Evolutionary conservation across 2,329 filamentous ascomycete genomes (phyloP), one percentile per base, ranked within the genome.

Genomic region (Aspergillus tamarii): DNA sequence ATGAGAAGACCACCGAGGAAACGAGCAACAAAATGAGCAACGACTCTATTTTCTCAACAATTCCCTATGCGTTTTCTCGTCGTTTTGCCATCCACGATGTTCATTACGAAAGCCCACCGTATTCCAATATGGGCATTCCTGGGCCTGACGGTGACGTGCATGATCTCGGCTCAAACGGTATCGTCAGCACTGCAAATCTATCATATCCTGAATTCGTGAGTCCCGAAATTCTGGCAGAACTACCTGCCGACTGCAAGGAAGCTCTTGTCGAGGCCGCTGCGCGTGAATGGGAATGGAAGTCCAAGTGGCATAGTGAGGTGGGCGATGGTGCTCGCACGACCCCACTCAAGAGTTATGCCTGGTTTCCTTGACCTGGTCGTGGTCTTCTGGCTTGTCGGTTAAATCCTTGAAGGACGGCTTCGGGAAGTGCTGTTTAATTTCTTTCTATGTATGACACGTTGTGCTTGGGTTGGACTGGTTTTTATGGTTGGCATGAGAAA

Each of bases 221-320:
- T 36, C 69, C 78, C 2, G 79, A 81, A 30, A 75, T 84, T 48
- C 69, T 83, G 8, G 76, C 76, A 16, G 76, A 81, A 54, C 71
- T 84, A 28, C 81, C 82, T 1, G 66, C 73, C 0, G 80, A 82
- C 10, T 95, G 92, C 76, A 86, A 90, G 43, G 80, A 83, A 43
- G 90, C 91, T 0, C 93, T 97, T 66, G 83, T 93, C 57, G 82
- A 85, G 59, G 89, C 92, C 3, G 81, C 88, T 58, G 79, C 80
- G 12, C 83, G 85, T 60, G 92, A 97, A 77, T 77, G 80, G 64
- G 79, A 85, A 60, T 98, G 93, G 91, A 91, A 91, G 76, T 82
- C 78, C 36, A 85, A 84, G 66, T 97, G 93, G 92, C 86, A 86
- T 19, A 84, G 86, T 6, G 94, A 97, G 78, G 82, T 77, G 41